These are phyloP conservation scores for Beverwykella pulmonaria DNA, from an alignment of 495 filamentous ascomycete species.

Conservation along the genomic window DNA sequence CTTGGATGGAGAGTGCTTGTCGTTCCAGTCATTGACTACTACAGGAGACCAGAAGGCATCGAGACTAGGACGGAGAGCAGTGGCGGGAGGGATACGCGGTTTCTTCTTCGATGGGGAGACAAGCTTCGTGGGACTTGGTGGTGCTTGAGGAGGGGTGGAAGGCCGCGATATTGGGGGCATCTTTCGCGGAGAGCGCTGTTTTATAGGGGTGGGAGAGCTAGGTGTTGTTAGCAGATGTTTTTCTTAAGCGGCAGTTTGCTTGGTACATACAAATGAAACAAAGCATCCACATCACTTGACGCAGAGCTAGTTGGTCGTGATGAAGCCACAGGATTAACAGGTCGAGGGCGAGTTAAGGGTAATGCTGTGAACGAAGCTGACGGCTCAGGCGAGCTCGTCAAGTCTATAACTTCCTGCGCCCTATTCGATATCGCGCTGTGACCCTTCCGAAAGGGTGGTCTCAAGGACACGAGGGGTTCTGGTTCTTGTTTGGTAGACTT, in stretches of 20 bases:
- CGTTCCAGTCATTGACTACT: slow-evolving; percentile 78
- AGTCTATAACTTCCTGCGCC: slow-evolving; percentile 28
- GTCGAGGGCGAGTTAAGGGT: background rate
- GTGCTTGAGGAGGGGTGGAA: slow-evolving; percentile 38
- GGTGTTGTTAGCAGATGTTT: background rate
- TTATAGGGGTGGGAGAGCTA: slow-evolving; percentile 42
- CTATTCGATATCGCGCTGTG: slow-evolving; percentile 26
- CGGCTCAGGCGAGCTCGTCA: slow-evolving; percentile 24
- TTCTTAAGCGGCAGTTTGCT: background rate
- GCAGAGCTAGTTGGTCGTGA: slow-evolving; percentile 38
- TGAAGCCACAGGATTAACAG: slow-evolving; percentile 4
- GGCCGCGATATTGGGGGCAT: slow-evolving; percentile 27
- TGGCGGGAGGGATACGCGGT: slow-evolving; percentile 54
- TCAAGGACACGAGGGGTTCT: slow-evolving; percentile 4
- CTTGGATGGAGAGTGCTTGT: slow-evolving; percentile 72
- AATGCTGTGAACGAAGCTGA: background rate
- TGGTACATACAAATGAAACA: slow-evolving; percentile 23
- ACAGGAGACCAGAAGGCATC: slow-evolving; percentile 83
- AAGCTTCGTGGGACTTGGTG: slow-evolving; percentile 53
- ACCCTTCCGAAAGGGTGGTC: slow-evolving; percentile 17
- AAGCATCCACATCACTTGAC: slow-evolving; percentile 34
- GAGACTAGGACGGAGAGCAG: slow-evolving; percentile 63
- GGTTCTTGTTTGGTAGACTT: background rate
- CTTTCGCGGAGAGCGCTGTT: slow-evolving; percentile 38
- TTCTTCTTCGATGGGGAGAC: slow-evolving; percentile 58